A percentile compares a stretch with the other conserved stretches of the same genome.
These are phyloP conservation scores for Paradendryphiella salina DNA, from an alignment of 2,329 filamentous ascomycete species.

Conservation along the genomic window DNA sequence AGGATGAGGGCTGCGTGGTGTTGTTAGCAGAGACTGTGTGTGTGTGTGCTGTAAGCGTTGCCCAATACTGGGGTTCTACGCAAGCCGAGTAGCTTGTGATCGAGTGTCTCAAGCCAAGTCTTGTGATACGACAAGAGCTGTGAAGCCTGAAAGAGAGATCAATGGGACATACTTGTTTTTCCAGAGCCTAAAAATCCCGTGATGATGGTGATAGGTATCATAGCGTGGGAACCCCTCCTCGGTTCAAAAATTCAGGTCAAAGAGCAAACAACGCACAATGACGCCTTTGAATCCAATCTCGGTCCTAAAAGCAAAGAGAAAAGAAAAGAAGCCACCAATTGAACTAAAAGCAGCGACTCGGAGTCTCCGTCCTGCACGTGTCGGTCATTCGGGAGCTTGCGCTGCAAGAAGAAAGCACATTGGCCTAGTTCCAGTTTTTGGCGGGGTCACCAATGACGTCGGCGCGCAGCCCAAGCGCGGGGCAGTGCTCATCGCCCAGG, in stretches of 20 bases:
- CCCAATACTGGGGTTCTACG: no score
- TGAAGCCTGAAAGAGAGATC: background rate
- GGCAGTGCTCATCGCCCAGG: conserved; percentile 5
- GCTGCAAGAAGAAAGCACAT: background rate
- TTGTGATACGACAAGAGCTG: no score
- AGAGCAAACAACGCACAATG: background rate
- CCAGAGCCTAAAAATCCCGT: conserved; percentile 96
- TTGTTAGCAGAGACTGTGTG: background rate
- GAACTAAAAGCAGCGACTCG: background rate
- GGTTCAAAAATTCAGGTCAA: background rate
- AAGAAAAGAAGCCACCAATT: background rate
- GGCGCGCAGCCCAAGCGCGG: conserved; percentile 4
- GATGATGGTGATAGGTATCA: conserved; percentile 87
- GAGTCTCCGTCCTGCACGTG: conserved; percentile 2
- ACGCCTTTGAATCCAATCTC: background rate
- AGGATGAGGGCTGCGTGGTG: conserved; percentile 69
- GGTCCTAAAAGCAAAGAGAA: background rate
- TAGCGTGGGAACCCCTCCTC: conserved; percentile 9
- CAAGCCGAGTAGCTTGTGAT: no score
- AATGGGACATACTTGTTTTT: conserved; percentile 68
- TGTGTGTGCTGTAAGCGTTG: background rate
- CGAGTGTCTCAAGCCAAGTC: no score
- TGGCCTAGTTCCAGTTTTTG: conserved; percentile 4
- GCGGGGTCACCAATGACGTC: conserved; percentile 17
- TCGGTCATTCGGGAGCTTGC: background rate